Evolutionary conservation across 495 filamentous ascomycete species (phyloP), one percentile per base, ranked within the genome.

Genomic region (Bacidia gigantensis): DNA sequence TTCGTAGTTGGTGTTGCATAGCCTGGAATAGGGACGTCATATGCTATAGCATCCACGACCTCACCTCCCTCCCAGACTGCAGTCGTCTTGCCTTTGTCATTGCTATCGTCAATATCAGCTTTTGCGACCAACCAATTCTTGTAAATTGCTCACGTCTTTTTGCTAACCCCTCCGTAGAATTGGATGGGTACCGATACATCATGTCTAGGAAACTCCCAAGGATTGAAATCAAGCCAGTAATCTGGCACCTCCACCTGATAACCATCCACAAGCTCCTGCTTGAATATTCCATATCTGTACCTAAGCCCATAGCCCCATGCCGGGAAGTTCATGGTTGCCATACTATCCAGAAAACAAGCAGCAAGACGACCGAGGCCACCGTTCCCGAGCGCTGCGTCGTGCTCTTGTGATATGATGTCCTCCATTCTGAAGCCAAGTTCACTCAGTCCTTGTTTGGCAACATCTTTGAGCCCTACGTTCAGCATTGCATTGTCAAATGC

Each of bases 201-300:
- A 64, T 94, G 88, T 57, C 92, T 78, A 18, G 89, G 87, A 61
- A 98, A 97, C 62, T 98, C 92, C 92, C 92, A 98, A 3, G 93
- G 92, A 72, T 97, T 97, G 65, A 96, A 95, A 62, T 97, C 92
- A 26, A 98, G 79, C 92, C 92, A 98, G 68, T 98, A 98, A 66
- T 98, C 92, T 20, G 92, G 92, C 44, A 97, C 82, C 60, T 98
- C 92, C 46, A 97, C 86, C 67, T 98, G 92, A 62, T 95, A 97
- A 17, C 92, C 92, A 62, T 97, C 83, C 46, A 96, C 79, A 58
- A 98, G 95, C 72, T 98, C 90, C 70, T 98, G 92, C 72, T 96
- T 95, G 80, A 98, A 98, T 63, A 98, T 98, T 58, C 92, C 92
- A 65, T 98, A 98, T 59, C 87, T 75, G 67, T 98, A 98, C 52